Evolutionary conservation across 2,329 filamentous ascomycete species (phyloP).

Genomic region (Fusarium sp.): DNA sequence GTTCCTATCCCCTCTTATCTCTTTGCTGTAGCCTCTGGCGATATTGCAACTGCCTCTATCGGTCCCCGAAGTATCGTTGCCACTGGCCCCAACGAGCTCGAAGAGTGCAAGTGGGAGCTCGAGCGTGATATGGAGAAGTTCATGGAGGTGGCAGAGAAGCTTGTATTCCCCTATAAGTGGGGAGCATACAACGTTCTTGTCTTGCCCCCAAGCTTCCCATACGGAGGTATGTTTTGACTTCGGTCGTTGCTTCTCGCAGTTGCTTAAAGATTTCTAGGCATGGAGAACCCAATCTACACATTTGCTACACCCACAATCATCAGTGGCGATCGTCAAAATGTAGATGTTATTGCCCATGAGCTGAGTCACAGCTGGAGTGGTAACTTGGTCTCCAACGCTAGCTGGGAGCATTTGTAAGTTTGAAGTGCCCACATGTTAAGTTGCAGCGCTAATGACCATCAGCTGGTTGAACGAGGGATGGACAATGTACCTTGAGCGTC

Average conservation of each 20-base stretch:
- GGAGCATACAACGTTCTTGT: conserved; percentile 95
- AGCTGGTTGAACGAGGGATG: conserved; percentile 84
- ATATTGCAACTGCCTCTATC: conserved; percentile 87
- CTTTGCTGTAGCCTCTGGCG: conserved; percentile 90
- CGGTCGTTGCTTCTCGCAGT: neutral
- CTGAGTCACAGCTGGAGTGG: conserved; percentile 85
- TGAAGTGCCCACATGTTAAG: neutral
- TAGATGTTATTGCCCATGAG: conserved; percentile 96
- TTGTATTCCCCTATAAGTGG: conserved; percentile 92
- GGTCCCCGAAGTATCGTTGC: conserved; percentile 87
- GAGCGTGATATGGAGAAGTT: conserved; percentile 93
- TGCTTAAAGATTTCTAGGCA: conserved; percentile 61
- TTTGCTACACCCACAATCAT: conserved; percentile 96
- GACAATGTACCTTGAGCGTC: conserved; percentile 94
- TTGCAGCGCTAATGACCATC: conserved; percentile 11
- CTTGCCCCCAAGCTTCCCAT: conserved; percentile 89
- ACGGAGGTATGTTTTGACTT: conserved; percentile 71
- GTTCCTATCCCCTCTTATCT: conserved; percentile 95
- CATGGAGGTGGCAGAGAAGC: conserved; percentile 84
- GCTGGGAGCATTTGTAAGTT: conserved; percentile 82
- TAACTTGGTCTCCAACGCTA: conserved; percentile 82
- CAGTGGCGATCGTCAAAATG: conserved; percentile 88
- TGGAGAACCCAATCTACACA: conserved; percentile 95
- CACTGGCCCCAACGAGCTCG: conserved; percentile 88
- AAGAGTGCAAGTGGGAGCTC: conserved; percentile 89